Base-by-base conservation (phyloP, 495 filamentous ascomycete species). In the Pseudevernia furfuracea region DNA sequence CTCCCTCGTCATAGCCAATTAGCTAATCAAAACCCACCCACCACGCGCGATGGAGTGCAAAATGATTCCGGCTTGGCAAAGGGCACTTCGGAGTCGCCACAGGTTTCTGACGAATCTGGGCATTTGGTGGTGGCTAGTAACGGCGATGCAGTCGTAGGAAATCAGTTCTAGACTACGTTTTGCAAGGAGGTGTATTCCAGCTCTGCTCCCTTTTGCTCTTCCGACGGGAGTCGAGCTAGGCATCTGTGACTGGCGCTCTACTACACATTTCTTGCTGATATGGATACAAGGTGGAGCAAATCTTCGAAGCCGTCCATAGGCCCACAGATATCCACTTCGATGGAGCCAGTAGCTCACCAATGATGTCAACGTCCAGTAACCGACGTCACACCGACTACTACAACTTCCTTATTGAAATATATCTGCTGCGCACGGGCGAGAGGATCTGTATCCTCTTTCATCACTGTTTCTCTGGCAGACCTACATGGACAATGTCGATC, bases 361-460 rank as follows among this genome's bases (percentile, higher is more conserved):
- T 36, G 17, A 59, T 48, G 53, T 58, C 55, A 60, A 52, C 37
- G 28, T 60, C 62, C 10, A 43, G 44, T 28, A n/a, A 64, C 39
- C 62, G 43, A 23, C 25, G 28, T 28, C 39, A 49, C 39, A 48
- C 11, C 19, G 57, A 43, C 21, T 64, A 48, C 21, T 59, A 64
- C 41, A 64, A 60, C 25, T 60, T 64, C 15, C 62, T 64, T n/a
- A 41, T 64, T 7, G 56, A 25, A 30, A 60, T 10, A 60, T 38
- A 52, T 64, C 62, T 60, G 55, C 62, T 60, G 38, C 17, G 14
- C 62, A 48, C 4, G 56, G n/a, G 21, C 30, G n/a, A 5, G 39
- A 71, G 15, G 74, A 79, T 0, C 74, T 82, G 25, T 73, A 78
- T 46, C 87, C 87, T 2, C 67, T 85, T 1, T 78, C 67, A 43